phyloP scores from a whole-genome alignment of 495 filamentous ascomycete species.

The Physcia stellaris region DNA sequence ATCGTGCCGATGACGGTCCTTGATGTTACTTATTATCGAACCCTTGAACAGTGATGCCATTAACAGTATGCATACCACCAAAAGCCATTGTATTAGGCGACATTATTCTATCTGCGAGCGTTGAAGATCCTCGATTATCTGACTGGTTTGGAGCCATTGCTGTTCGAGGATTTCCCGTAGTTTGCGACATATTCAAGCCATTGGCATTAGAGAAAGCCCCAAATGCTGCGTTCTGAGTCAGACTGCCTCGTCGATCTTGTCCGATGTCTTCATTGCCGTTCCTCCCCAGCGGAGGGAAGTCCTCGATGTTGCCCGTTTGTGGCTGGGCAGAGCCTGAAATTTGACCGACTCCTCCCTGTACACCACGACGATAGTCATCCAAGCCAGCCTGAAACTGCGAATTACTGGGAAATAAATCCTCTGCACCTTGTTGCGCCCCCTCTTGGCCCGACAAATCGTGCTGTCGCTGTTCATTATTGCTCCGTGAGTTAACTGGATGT shows the following conservation, averaged over 20 bases:
- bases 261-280: slow-evolving; percentile 55
- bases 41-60: neutral
- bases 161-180: too few relatives aligned
- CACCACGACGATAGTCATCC: slow-evolving; percentile 45
- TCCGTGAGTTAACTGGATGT: slow-evolving; percentile 37
- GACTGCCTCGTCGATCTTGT: slow-evolving; percentile 46
- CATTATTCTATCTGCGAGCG: slow-evolving; percentile 15
- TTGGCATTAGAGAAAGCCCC: slow-evolving; percentile 37
- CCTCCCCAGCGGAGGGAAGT: slow-evolving; percentile 72
- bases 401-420: slow-evolving; percentile 36
- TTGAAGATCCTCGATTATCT: slow-evolving; percentile 16
- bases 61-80: slow-evolving; percentile 1
- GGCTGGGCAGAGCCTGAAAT: slow-evolving; percentile 40
- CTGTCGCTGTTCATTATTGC: slow-evolving; percentile 35
- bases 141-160: too few relatives aligned
- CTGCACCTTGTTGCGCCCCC: slow-evolving; percentile 35
- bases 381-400: slow-evolving; percentile 40
- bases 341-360: slow-evolving; percentile 48
- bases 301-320: slow-evolving; percentile 58
- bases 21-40: slow-evolving; percentile 1
- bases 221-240: slow-evolving; percentile 56
- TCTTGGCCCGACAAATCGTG: slow-evolving; percentile 43
- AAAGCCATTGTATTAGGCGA: slow-evolving; percentile 15
- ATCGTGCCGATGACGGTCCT: slow-evolving; percentile 8
- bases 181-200: slow-evolving; percentile 23